phyloP scores from a whole-genome alignment of 73 alveolate genomes.

The Tetrahymena thermophila region DNA sequence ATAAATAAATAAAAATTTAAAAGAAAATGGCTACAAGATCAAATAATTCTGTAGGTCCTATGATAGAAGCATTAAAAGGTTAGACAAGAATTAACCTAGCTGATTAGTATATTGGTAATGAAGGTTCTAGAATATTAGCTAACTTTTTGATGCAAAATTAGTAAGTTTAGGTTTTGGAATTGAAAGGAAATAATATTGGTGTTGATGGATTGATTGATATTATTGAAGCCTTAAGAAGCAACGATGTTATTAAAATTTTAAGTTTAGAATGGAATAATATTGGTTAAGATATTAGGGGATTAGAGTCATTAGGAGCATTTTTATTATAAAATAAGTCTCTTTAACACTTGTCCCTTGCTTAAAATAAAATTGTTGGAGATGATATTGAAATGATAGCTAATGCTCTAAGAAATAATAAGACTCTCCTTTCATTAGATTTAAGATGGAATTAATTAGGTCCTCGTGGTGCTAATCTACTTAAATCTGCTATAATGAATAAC shows the following conservation, averaged over 20 bases:
- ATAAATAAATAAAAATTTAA: neutral
- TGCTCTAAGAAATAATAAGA: constrained; percentile 40
- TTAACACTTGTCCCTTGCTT: constrained; percentile 7
- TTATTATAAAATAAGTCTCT: constrained; percentile 30
- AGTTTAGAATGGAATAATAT: constrained; percentile 52
- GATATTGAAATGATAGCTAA: constrained; percentile 21
- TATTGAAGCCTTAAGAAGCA: constrained; percentile 30
- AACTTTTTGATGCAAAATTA: constrained; percentile 18
- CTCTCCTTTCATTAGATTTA: constrained; percentile 29
- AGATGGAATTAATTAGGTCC: constrained; percentile 37
- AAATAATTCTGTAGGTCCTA: constrained; percentile 22
- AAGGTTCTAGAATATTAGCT: constrained; percentile 36
- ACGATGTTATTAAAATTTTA: constrained; percentile 3
- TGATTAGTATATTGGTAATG: constrained; percentile 42
- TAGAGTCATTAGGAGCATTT: constrained; percentile 34
- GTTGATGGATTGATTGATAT: constrained; percentile 35
- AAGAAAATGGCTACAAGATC: constrained; percentile 6
- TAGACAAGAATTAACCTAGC: constrained; percentile 22
- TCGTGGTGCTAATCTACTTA: constrained; percentile 20
- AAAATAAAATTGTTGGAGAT: constrained; percentile 31
- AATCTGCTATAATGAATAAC: constrained; percentile 17
- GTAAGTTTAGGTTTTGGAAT: constrained; percentile 18
- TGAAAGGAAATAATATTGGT: constrained; percentile 48
- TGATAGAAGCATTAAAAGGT: constrained; percentile 19
- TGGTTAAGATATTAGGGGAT: constrained; percentile 32